These are phyloP conservation scores for Lignosus rhinocerotis DNA, from an alignment of 1,284 basidiomycete species.

Conservation along the genomic window DNA sequence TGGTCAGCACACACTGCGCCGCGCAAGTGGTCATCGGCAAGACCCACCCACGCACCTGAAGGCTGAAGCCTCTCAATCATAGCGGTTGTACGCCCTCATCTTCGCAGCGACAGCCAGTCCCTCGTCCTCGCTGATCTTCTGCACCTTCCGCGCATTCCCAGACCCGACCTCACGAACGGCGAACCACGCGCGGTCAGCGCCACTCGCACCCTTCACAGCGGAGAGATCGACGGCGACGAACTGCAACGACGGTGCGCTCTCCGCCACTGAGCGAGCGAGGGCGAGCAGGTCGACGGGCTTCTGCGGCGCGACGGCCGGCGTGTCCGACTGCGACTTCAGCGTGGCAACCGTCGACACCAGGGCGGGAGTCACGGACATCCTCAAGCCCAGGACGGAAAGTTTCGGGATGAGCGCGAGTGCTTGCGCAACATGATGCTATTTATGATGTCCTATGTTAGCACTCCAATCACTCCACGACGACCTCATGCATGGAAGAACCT, in stretches of 20 bases:
- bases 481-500: neutral
- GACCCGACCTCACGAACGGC: neutral
- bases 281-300: slow-evolving; percentile 6
- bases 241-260: slow-evolving; percentile 10
- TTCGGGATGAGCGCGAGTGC: slow-evolving; percentile 5
- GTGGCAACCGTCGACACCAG: slow-evolving; percentile 1
- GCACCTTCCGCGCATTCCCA: slow-evolving; percentile 1
- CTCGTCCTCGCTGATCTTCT: slow-evolving; percentile 7
- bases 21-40: neutral
- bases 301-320: neutral
- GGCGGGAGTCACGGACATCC: slow-evolving; percentile 16
- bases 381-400: slow-evolving; percentile 10
- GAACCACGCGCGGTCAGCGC: slow-evolving; percentile 11
- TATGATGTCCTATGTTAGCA: neutral
- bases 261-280: slow-evolving; percentile 13
- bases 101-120: slow-evolving; percentile 1
- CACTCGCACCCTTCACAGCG: slow-evolving; percentile 3
- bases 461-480: neutral
- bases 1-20: neutral
- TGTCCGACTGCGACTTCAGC: neutral
- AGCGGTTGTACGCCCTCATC: slow-evolving; percentile 19
- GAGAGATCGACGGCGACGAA: slow-evolving; percentile 20
- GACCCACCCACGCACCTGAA: neutral
- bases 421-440: slow-evolving; percentile 11
- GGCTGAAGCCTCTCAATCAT: slow-evolving; percentile 11